These are phyloP conservation scores for Debaryomyces prosopidis DNA, from an alignment of 805 yeast genomes.

Conservation along the genomic window DNA sequence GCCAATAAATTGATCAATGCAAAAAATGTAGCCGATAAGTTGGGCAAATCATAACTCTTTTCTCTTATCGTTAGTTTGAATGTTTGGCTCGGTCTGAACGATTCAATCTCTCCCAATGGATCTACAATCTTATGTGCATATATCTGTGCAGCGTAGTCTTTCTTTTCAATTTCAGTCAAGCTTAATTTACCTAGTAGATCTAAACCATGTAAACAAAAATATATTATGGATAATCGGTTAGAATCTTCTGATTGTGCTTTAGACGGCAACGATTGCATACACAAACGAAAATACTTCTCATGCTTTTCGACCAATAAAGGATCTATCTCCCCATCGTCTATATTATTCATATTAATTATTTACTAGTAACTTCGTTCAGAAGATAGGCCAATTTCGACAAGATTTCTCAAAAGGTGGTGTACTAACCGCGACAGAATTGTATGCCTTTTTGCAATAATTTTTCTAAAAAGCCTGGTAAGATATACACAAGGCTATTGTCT, in stretches of 20 bases:
- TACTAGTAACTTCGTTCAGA: not conserved
- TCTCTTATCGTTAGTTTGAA: constrained; percentile 31
- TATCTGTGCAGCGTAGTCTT: constrained; percentile 41
- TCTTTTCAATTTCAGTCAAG: constrained; percentile 23
- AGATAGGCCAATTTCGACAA: no score
- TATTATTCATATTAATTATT: not conserved
- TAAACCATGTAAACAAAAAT: constrained; percentile 67
- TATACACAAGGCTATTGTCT: no score
- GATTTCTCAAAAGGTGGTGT: not conserved
- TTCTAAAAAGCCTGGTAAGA: no score
- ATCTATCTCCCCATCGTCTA: not conserved
- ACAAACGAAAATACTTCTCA: constrained; percentile 48
- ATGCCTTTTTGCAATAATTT: no score
- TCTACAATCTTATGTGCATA: constrained; percentile 44
- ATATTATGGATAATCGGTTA: constrained; percentile 66
- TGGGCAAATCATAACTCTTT: constrained; percentile 56
- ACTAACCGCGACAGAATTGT: not conserved
- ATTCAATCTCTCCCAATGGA: constrained; percentile 28
- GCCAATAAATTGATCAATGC: constrained; percentile 59
- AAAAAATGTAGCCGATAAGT: constrained; percentile 74
- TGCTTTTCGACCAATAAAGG: constrained; percentile 29
- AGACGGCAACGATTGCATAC: constrained; percentile 55
- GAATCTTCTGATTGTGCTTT: constrained; percentile 64
- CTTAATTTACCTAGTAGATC: constrained; percentile 42
- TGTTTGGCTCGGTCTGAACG: constrained; percentile 61